These are phyloP conservation scores for Collybia sp. DNA, from an alignment of 768 basidiomycete genomes.

Conservation along the genomic window DNA sequence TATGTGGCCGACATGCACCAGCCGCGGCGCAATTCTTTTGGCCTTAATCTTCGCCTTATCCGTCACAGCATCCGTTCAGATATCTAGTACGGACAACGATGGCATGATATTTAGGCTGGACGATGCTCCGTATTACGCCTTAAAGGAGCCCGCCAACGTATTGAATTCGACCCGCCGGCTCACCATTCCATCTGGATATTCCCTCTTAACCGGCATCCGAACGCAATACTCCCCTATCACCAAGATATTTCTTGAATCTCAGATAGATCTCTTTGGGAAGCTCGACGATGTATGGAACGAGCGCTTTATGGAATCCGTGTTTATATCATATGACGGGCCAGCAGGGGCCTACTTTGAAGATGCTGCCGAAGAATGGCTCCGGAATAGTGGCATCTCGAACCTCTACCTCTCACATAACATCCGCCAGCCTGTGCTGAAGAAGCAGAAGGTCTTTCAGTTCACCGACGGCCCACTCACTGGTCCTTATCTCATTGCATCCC, in stretches of 20 bases:
- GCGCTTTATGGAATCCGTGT: conserved; percentile 19
- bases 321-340: conserved; percentile 23
- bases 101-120: conserved; percentile 10
- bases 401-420: conserved; percentile 18
- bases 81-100: conserved; percentile 4
- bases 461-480: conserved; percentile 17
- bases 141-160: conserved; percentile 8
- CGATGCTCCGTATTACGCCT: conserved; percentile 17
- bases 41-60: neutral
- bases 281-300: conserved; percentile 30
- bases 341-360: conserved; percentile 18
- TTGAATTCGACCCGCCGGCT: conserved; percentile 4
- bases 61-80: conserved; percentile 4
- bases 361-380: conserved; percentile 19
- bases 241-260: conserved; percentile 18
- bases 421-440: conserved; percentile 10
- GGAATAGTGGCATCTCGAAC: conserved; percentile 14
- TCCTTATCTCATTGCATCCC: conserved; percentile 19
- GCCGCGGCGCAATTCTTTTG: no score
- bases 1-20: no score
- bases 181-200: conserved; percentile 5
- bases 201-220: conserved; percentile 20
- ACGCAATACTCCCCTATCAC: conserved; percentile 19
- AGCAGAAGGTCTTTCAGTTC: conserved; percentile 9
- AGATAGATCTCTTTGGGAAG: conserved; percentile 15